phyloP scores from a whole-genome alignment of 768 basidiomycete genomes.

The Collybiopsis luxurians region DNA sequence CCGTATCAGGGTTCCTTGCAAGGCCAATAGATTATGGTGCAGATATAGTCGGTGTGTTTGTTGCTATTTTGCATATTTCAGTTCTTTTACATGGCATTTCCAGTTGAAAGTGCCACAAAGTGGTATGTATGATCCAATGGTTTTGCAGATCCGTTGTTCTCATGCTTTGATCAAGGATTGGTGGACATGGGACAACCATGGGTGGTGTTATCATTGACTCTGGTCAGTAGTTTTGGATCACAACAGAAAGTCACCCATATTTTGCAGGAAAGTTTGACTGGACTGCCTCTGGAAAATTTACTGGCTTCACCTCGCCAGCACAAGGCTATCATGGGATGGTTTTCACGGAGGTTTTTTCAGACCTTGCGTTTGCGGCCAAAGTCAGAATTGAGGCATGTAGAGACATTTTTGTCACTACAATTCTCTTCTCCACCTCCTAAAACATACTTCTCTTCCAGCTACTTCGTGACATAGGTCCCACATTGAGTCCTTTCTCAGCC shows the following conservation, averaged over 20 bases:
- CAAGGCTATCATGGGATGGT: conserved; percentile 55
- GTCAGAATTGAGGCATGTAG: conserved; percentile 32
- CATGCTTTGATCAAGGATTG: too few species aligned
- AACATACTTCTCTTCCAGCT: conserved; percentile 31
- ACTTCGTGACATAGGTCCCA: conserved; percentile 47
- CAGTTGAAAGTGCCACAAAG: conserved; percentile 63
- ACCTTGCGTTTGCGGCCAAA: conserved; percentile 48
- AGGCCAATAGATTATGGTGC: conserved; percentile 17
- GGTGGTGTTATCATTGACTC: background rate
- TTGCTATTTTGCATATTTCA: too few species aligned
- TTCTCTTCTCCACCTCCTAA: too few species aligned
- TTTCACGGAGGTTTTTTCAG: conserved; percentile 46
- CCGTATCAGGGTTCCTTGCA: too few species aligned
- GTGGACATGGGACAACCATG: conserved; percentile 61
- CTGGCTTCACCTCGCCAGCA: conserved; percentile 50
- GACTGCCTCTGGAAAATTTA: conserved; percentile 45
- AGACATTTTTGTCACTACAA: background rate
- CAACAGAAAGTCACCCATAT: background rate
- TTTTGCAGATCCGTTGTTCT: too few species aligned
- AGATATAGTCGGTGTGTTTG: conserved; percentile 31
- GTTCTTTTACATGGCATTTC: too few species aligned
- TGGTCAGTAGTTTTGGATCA: background rate
- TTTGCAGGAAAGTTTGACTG: conserved; percentile 53
- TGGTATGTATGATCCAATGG: too few species aligned
- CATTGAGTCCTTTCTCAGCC: conserved; percentile 51